A percentile compares a stretch with the other conserved stretches of the same genome.
phyloP scores from a whole-genome alignment of 2,329 filamentous ascomycete species.

The Lasiodiplodia hormozganensis region DNA sequence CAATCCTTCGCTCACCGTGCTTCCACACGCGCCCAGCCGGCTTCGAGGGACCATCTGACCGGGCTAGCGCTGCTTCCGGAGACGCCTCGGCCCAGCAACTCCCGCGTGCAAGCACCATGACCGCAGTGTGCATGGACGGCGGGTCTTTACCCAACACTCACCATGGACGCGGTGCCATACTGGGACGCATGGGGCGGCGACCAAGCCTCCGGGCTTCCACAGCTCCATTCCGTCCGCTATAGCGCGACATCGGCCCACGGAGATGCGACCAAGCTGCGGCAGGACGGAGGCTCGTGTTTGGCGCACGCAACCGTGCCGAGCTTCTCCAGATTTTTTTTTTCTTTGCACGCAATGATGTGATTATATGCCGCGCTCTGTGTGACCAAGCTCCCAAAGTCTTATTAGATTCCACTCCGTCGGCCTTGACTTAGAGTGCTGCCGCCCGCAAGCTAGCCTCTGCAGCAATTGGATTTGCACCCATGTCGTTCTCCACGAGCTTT shows the following conservation, averaged over 20 bases:
- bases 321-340: slow-evolving; percentile 31
- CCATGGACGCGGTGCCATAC: background rate
- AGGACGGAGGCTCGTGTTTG: background rate
- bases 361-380: background rate
- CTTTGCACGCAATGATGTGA: background rate
- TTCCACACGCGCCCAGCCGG: background rate
- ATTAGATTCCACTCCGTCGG: slow-evolving; percentile 21
- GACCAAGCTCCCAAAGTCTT: slow-evolving; percentile 10
- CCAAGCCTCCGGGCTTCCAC: background rate
- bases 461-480: slow-evolving; percentile 20
- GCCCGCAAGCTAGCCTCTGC: slow-evolving; percentile 10
- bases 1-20: background rate
- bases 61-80: background rate
- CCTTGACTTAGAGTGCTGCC: slow-evolving; percentile 1
- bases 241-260: slow-evolving; percentile 14
- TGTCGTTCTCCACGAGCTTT: slow-evolving; percentile 27
- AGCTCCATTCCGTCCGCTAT: background rate
- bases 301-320: background rate
- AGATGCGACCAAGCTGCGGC: background rate
- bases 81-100: slow-evolving; percentile 6
- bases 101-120: slow-evolving; percentile 9
- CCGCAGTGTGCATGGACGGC: background rate
- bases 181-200: background rate
- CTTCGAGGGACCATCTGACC: background rate
- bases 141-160: background rate